Conservation (phyloP, 768 basidiomycete genomes). For the Mycena chlorophos region DNA sequence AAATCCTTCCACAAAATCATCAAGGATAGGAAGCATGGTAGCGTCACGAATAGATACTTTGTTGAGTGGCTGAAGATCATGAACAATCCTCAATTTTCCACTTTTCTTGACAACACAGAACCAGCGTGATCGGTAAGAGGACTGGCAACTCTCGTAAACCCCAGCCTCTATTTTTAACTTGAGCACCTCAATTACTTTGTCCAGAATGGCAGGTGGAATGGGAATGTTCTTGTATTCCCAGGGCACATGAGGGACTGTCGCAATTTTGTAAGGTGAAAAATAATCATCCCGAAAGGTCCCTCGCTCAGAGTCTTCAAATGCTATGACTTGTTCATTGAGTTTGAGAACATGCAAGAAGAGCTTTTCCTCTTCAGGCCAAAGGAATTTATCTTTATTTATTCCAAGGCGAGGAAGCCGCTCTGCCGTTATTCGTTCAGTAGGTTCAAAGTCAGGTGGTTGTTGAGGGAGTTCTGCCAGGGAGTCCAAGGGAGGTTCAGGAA, state of each 20-base stretch:
- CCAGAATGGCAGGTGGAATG: neutral
- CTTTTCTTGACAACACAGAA: slow-evolving; percentile 19
- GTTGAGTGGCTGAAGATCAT: slow-evolving; percentile 17
- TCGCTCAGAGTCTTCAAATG: neutral
- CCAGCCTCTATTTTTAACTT: slow-evolving; percentile 12
- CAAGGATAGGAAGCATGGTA: no score
- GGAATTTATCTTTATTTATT: neutral
- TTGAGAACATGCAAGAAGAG: neutral
- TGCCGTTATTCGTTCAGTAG: neutral
- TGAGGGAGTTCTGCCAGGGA: neutral
- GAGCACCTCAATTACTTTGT: slow-evolving; percentile 9
- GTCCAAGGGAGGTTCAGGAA: slow-evolving; percentile 15
- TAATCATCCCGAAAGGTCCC: neutral
- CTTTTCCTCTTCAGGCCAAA: slow-evolving; percentile 5
- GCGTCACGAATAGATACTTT: no score
- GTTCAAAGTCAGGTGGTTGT: slow-evolving; percentile 1
- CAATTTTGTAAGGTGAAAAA: neutral
- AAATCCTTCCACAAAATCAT: no score
- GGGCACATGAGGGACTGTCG: neutral
- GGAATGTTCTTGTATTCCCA: neutral
- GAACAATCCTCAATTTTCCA: slow-evolving; percentile 19
- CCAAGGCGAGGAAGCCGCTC: neutral
- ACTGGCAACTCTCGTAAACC: slow-evolving; percentile 12
- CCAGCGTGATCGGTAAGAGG: slow-evolving; percentile 15
- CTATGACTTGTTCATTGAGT: neutral